These are phyloP conservation scores for Arctium minus DNA, from an alignment of 129 eudicot species.

Conservation along the genomic window DNA sequence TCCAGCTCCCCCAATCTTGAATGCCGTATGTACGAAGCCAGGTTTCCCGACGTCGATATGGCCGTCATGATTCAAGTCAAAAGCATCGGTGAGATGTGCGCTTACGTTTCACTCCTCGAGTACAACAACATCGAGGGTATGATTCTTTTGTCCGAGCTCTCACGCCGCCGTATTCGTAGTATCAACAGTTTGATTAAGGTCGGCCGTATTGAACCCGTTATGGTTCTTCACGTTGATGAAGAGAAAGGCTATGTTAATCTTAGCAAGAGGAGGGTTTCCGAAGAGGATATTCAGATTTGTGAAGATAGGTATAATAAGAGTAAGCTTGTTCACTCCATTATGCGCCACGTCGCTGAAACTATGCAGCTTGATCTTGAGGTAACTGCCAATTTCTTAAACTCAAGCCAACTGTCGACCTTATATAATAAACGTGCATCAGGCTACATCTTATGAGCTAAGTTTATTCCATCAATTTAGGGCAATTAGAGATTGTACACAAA, in stretches of 20 bases:
- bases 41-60: constrained; percentile 77
- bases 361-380: constrained; percentile 77
- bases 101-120: constrained; percentile 84
- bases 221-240: constrained; percentile 85
- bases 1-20: constrained; percentile 68
- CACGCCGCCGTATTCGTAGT: constrained; percentile 94
- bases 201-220: constrained; percentile 91
- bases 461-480: background rate
- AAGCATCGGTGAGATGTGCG: constrained; percentile 90
- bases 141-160: constrained; percentile 81
- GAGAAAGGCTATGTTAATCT: constrained; percentile 93
- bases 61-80: constrained; percentile 96
- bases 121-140: constrained; percentile 96
- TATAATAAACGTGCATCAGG: background rate
- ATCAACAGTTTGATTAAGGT: constrained; percentile 82
- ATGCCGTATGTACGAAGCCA: constrained; percentile 92
- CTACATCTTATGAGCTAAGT: background rate
- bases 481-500: background rate
- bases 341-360: constrained; percentile 95
- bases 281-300: constrained; percentile 81
- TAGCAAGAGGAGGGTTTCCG: constrained; percentile 85
- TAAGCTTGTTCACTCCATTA: constrained; percentile 88
- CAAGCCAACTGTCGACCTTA: background rate
- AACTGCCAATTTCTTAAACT: background rate
- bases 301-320: constrained; percentile 95